Evolutionary conservation across 2,329 filamentous ascomycete genomes (phyloP).

Genomic region (Phialophora expanda): DNA sequence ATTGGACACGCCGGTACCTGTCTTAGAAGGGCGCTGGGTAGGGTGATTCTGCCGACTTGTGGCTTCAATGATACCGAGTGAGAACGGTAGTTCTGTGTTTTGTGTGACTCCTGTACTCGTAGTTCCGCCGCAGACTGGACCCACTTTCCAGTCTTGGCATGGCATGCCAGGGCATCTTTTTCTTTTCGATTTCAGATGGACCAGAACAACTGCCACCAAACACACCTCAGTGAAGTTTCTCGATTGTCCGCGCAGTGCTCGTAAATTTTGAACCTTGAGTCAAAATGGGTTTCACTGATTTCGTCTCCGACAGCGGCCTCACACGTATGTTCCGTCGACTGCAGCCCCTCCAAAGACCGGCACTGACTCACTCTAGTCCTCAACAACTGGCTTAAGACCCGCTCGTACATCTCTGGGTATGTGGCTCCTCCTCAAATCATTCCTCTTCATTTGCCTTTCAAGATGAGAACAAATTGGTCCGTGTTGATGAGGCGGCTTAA

Average conservation of each 20-base stretch:
- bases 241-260: not conserved
- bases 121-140: not conserved
- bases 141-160: not conserved
- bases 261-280: not conserved
- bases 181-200: slow-evolving; percentile 9
- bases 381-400: slow-evolving; percentile 74
- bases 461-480: slow-evolving; percentile 91
- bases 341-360: slow-evolving; percentile 22
- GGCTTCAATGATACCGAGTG: not conserved
- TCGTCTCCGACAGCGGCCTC: slow-evolving; percentile 67
- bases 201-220: slow-evolving; percentile 3
- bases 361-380: slow-evolving; percentile 58
- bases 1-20: not conserved
- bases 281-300: slow-evolving; percentile 70
- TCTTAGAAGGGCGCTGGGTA: not conserved
- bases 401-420: slow-evolving; percentile 84
- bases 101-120: not conserved
- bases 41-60: not conserved
- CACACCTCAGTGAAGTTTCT: slow-evolving; percentile 2
- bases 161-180: slow-evolving; percentile 4
- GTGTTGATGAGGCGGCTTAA: slow-evolving; percentile 95
- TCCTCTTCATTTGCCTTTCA: slow-evolving; percentile 45
- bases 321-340: slow-evolving; percentile 55
- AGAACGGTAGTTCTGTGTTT: not conserved
- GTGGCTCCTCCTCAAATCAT: slow-evolving; percentile 49